Evolutionary conservation across 805 yeast species (phyloP).

Genomic region (Lipomyces japonicus): DNA sequence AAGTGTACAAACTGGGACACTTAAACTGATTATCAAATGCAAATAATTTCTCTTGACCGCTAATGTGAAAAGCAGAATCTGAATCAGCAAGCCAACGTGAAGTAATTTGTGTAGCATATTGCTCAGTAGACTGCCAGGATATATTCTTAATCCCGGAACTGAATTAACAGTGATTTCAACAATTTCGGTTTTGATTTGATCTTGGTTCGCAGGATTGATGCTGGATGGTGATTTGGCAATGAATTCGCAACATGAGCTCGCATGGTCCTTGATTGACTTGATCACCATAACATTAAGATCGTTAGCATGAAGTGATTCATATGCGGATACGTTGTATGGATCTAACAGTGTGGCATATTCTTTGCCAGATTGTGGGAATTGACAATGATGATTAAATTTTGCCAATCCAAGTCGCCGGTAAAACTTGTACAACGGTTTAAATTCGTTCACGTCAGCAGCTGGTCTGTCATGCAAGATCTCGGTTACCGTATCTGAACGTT

Average conservation of each 20-base stretch:
- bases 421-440: constrained; percentile 22
- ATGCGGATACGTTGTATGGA: constrained; percentile 1
- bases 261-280: neutral
- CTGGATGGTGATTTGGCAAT: constrained; percentile 5
- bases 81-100: too few species aligned
- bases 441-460: constrained; percentile 7
- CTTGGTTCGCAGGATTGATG: neutral
- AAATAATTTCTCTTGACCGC: too few species aligned
- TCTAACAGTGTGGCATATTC: constrained; percentile 10
- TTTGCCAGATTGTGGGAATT: neutral
- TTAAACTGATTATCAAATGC: too few species aligned
- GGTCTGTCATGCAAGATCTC: too few species aligned
- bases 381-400: constrained; percentile 6
- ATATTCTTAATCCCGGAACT: constrained; percentile 39
- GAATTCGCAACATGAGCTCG: constrained; percentile 3
- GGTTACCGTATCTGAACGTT: too few species aligned
- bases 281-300: neutral
- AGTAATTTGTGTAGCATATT: constrained; percentile 35
- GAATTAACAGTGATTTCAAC: constrained; percentile 29
- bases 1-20: too few species aligned
- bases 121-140: constrained; percentile 30
- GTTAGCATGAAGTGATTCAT: constrained; percentile 6
- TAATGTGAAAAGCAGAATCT: too few species aligned
- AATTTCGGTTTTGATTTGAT: neutral
- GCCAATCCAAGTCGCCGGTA: constrained; percentile 15